Base-by-base conservation (phyloP, 2,329 filamentous ascomycete species). In the Xylariaceae sp. region DNA sequence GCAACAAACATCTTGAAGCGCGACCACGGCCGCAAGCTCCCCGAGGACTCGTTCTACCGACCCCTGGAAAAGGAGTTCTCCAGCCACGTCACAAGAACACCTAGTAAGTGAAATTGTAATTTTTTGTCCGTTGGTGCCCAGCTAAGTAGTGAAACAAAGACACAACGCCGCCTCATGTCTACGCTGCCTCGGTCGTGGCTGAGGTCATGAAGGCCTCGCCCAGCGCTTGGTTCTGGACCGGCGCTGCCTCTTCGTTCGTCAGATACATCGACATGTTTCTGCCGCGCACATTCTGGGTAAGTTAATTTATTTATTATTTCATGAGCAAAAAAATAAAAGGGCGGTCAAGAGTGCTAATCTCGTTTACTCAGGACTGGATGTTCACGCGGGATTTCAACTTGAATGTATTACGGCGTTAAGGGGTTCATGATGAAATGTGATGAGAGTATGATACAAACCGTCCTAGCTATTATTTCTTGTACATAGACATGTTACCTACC, bases 1-100 rank as follows among this genome's bases (percentile, higher is more conserved):
- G 48, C 61, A 1, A 70, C 69, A 3, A 70, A 71, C 44, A 70
- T 71, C 49, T 57, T 70, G 6, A 68, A 67, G 35, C 59, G 56
- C 8, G 69, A 71, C 6, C 8, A 57, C 17, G 54, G 67, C 2
- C 53, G 51, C 42, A 37, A 51, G n/a, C 42, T 70, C 2, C 68
- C 69, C n/a, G 54, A 63, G 47, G 62, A 52, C 5, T 68, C 67
- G 1, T 57, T 62, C 17, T 69, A 60, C 53, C 45, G 49, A 4
- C 63, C 66, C 1, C 61, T 68, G 1, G 51, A 58, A 1, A 39
- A 44, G 1, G 56, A 64, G 9, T 69, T 68, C 48, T 18, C 60
- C n/a, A 9, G 57, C 3, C 68, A 70, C 45, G 57, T 66, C 2
- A 48, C n/a, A 4, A 23, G 56, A 23, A 35, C 30, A 3, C 51